phyloP scores from a whole-genome alignment of 495 filamentous ascomycete genomes.

The Xylaria grammica region DNA sequence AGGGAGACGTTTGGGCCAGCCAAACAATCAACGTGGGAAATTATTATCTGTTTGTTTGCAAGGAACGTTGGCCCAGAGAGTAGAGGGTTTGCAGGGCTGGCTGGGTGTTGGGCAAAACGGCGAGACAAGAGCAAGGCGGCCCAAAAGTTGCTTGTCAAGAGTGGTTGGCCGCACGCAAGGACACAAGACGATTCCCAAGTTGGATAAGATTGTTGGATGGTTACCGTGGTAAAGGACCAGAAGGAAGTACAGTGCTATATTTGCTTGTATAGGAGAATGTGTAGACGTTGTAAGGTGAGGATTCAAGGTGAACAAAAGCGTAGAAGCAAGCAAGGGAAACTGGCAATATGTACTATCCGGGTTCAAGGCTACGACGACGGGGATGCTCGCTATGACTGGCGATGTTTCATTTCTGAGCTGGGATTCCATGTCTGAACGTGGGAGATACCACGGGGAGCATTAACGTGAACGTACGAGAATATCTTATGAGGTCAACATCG shows the following conservation, averaged over 20 bases:
- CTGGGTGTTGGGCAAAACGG: constrained; percentile 6
- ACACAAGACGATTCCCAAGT: too few species aligned
- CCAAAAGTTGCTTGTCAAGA: not conserved
- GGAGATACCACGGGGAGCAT: constrained; percentile 7
- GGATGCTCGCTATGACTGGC: not conserved
- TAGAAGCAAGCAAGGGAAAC: not conserved
- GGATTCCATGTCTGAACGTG: constrained; percentile 16
- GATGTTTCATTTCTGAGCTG: constrained; percentile 4
- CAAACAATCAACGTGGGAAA: constrained; percentile 14
- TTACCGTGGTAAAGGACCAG: not conserved
- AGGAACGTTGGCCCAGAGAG: constrained; percentile 2
- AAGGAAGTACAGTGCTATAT: constrained; percentile 1
- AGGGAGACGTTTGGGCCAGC: not conserved
- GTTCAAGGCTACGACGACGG: constrained; percentile 15
- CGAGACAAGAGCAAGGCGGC: not conserved
- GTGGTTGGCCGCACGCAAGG: not conserved
- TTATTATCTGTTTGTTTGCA: constrained; percentile 34
- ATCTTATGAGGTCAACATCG: constrained; percentile 16
- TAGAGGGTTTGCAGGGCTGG: constrained; percentile 27
- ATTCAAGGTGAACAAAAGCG: constrained; percentile 10
- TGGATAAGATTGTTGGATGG: not conserved
- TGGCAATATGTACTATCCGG: constrained; percentile 20
- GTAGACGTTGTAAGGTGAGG: constrained; percentile 13
- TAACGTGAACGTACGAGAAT: constrained; percentile 19
- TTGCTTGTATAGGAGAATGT: too few species aligned